phyloP scores from a whole-genome alignment of 768 basidiomycete species.

The Rhodotorula graminis region DNA sequence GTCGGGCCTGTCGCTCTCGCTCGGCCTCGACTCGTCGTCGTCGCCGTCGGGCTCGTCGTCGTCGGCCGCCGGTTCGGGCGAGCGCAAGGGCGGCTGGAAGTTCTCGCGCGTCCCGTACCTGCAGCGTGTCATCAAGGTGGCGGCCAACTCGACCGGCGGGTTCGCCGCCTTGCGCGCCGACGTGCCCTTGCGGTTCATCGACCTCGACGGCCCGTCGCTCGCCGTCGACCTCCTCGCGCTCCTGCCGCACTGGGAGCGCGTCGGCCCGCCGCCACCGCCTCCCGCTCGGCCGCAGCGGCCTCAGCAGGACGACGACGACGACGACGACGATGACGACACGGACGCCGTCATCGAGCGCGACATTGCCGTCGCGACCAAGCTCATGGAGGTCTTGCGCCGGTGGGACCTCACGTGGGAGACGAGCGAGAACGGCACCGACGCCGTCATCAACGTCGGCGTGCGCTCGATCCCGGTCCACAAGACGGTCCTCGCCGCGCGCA shows the following conservation, averaged over 20 bases:
- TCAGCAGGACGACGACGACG: slow-evolving; percentile 26
- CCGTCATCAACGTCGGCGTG: slow-evolving; percentile 52
- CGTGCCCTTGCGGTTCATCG: slow-evolving; percentile 58
- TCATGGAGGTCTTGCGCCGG: slow-evolving; percentile 13
- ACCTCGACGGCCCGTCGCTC: slow-evolving; percentile 57
- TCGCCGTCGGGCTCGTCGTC: not conserved
- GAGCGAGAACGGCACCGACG: slow-evolving; percentile 56
- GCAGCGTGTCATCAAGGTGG: slow-evolving; percentile 79
- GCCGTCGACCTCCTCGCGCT: slow-evolving; percentile 63
- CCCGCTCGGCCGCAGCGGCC: slow-evolving; percentile 40
- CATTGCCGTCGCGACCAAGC: slow-evolving; percentile 29
- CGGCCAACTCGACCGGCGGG: slow-evolving; percentile 77
- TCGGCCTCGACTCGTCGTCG: slow-evolving; percentile 1
- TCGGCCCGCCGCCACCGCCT: slow-evolving; percentile 29
- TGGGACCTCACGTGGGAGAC: slow-evolving; percentile 41
- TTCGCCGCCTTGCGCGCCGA: slow-evolving; percentile 80
- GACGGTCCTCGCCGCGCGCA: slow-evolving; percentile 63
- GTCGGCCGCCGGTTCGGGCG: not conserved
- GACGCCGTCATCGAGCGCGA: slow-evolving; percentile 31
- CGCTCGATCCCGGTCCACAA: slow-evolving; percentile 59
- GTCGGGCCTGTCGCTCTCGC: not conserved
- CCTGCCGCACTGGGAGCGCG: slow-evolving; percentile 56
- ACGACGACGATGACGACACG: slow-evolving; percentile 31
- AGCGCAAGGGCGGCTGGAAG: slow-evolving; percentile 52
- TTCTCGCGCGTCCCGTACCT: slow-evolving; percentile 74